Evolutionary conservation across 2,329 filamentous ascomycete genomes (phyloP), one percentile per base, ranked within the genome.

Genomic region (Blumeria graminis): DNA sequence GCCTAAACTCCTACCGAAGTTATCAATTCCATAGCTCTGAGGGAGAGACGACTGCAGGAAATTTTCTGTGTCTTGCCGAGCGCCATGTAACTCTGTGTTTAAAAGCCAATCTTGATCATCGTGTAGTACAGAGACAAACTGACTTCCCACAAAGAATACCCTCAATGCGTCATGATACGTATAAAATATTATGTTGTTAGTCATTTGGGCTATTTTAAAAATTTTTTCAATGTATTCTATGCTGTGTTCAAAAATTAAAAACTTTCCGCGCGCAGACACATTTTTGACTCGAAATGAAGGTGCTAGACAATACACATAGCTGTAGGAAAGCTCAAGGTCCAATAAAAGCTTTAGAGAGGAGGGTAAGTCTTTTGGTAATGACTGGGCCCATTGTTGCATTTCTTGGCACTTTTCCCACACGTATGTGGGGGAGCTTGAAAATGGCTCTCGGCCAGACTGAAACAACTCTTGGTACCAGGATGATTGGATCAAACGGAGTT

Each of bases 401-500:
- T 84, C 76, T 51, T 80, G 73, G 63, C 84, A 89, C 68, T 81
- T 81, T 57, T 80, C 77, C 81, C 84, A 88, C 51, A 88, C 77
- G 65, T 84, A 87, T 0, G 76, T 74, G 10, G 82, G 75, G 0
- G 85, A 76, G 56, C 89, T 80, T 16, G 77, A 72, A 57, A 86
- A 74, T n/a, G 78, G 76, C 1, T 76, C 73, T 0, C 81, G 77
- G 9, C 84, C 83, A 16, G 81, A 84, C 64, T 92, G 86, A 65
- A 92, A 92, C 2, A 95, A 77, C 22, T 82, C 78, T 64, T 93
- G 88, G 63, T 96, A 96, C 79, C 87, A 94, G 54, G 76, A 76
- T 0, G 92, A 96, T 66, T 96, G 84, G 6, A 86, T 77, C 58
- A 82, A 78, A n/a, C 90, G 83, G 8, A 96, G 77, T 62, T 82